phyloP scores from a whole-genome alignment of 179 eudicot genomes.

The Drosera spatulata region DNA sequence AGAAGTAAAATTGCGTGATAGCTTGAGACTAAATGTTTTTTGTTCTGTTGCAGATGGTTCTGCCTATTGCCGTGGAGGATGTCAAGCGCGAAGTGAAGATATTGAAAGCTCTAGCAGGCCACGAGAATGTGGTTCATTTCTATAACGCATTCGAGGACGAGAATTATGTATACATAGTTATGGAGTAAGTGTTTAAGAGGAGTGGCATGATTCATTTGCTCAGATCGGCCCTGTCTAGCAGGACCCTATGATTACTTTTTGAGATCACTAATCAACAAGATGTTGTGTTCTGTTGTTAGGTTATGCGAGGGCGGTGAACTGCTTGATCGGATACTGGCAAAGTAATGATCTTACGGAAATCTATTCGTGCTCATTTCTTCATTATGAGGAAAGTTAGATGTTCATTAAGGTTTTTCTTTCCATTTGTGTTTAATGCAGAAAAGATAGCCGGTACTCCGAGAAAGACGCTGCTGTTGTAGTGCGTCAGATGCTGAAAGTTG shows the following conservation, averaged over 20 bases:
- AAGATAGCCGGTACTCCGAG: conserved; percentile 89
- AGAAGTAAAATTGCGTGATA: not conserved
- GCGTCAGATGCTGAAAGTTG: conserved; percentile 96
- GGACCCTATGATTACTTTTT: too few relatives aligned
- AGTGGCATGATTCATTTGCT: not conserved
- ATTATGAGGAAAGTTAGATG: not conserved
- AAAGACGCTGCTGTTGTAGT: conserved; percentile 93
- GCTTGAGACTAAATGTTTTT: not conserved
- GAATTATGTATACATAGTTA: conserved; percentile 82
- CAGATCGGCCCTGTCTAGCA: too few relatives aligned
- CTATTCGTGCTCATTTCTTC: not conserved
- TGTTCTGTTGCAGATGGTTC: conserved; percentile 57
- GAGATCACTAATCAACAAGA: not conserved
- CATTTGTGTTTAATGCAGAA: conserved; percentile 35
- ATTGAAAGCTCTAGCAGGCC: conserved; percentile 81
- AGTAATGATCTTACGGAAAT: conserved; percentile 32
- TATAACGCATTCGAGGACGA: conserved; percentile 88
- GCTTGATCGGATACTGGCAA: conserved; percentile 82
- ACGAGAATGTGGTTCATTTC: conserved; percentile 97
- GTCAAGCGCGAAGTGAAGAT: conserved; percentile 98
- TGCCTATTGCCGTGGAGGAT: conserved; percentile 92
- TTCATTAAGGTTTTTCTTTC: not conserved
- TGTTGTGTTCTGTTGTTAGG: conserved; percentile 25
- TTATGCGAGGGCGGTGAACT: conserved; percentile 97
- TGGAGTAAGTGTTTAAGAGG: conserved; percentile 68